Base-by-base conservation (phyloP, 257 asterid species). In the Leptodermis oblonga region DNA sequence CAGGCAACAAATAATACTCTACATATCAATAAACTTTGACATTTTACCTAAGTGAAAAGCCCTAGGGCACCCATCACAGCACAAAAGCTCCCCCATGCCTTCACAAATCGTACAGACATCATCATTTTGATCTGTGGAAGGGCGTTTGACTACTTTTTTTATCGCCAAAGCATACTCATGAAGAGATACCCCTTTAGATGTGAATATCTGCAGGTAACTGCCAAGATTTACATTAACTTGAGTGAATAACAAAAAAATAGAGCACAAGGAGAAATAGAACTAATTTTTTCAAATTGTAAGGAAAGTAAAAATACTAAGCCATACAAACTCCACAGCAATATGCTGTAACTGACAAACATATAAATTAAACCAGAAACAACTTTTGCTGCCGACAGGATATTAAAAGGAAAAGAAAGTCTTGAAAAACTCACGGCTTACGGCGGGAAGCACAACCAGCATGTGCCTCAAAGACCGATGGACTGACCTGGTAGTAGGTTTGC, bases 401-500 rank as follows among this genome's bases (percentile, higher is more conserved):
- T 61, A 59, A 36, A 34, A 18, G 18, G 46, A 0, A 37, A 20
- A 59, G 54, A 28, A 68, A 41, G 37, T 17, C 52, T 70, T 63
- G 49, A 66, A 79, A 71, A 45, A 84, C 97, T 85, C 78, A 91
- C 99, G 97, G 99, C 81, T 91, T 94, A 66, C 96, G 86, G 26
- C 96, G 95, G 22, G 97, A 82, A 76, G 90, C 82, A 72, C 75
- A 86, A 69, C 97, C 99, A 67, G 99, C 99, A 91, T 91, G 99
- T 52, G 84, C 85, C 86, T 94, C 99, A 81, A 94, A 94, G 74
- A 75, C 83, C 8, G 99, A 94, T 31, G 99, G 92, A 73, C 97
- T 94, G 74, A 94, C 95, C 97, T 94, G 84, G 80, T 56, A 43
- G 68, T 30, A 65, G 70, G 59, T 31, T 64, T 68, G 56, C 75